Evolutionary conservation across 768 basidiomycete genomes (phyloP).

Genomic region (Phanerodontia chrysosporium): DNA sequence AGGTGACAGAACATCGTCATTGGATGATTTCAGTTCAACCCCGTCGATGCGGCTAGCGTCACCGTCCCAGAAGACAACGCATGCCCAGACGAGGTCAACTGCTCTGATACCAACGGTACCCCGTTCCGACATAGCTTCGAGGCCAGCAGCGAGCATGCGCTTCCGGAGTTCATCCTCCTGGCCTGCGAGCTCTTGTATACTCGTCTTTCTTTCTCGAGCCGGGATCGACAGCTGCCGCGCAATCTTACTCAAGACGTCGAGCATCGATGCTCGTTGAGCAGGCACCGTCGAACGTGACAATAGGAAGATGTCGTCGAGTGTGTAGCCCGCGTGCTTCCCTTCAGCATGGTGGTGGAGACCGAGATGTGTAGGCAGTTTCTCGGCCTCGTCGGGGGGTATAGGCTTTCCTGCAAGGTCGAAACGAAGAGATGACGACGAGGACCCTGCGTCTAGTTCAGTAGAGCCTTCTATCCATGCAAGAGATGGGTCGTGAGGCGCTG

Average conservation of each 20-base stretch:
- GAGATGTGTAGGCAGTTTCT: constrained; percentile 71
- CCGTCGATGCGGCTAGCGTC: constrained; percentile 32
- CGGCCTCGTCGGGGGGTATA: constrained; percentile 52
- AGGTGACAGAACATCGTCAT: constrained; percentile 25
- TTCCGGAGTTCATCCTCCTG: constrained; percentile 45
- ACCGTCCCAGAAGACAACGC: constrained; percentile 61
- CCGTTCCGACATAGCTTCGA: constrained; percentile 60
- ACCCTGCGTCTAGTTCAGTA: background rate
- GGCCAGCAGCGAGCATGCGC: constrained; percentile 61
- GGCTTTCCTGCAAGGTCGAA: constrained; percentile 69
- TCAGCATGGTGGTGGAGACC: constrained; percentile 92
- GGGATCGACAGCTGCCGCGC: constrained; percentile 31
- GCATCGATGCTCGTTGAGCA: constrained; percentile 80
- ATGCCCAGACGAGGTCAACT: constrained; percentile 71
- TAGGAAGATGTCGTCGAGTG: constrained; percentile 78
- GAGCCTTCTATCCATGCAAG: constrained; percentile 72
- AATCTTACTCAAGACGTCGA: constrained; percentile 65
- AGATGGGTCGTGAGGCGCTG: constrained; percentile 62
- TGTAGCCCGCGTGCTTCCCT: constrained; percentile 79
- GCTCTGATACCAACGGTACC: constrained; percentile 66
- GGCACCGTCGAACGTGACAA: constrained; percentile 78
- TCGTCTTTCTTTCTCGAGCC: constrained; percentile 17
- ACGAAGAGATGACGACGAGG: constrained; percentile 37
- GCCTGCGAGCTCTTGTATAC: constrained; percentile 31
- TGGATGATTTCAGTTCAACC: constrained; percentile 40